Conservation (phyloP, 345 rosid species). For the Trapa bicornis region DNA sequence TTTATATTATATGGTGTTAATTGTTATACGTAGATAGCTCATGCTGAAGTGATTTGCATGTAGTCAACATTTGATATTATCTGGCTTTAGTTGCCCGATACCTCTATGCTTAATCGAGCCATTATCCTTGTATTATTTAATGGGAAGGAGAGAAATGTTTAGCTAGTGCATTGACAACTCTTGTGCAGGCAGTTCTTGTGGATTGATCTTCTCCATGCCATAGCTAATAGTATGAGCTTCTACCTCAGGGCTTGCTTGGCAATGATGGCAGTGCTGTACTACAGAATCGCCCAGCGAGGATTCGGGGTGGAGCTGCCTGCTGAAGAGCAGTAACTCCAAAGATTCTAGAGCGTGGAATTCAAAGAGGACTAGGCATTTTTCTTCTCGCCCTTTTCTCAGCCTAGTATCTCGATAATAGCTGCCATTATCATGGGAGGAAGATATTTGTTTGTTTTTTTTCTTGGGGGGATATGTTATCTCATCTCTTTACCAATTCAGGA, state of each 20-base stretch:
- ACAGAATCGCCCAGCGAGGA: conserved; percentile 80
- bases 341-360: neutral
- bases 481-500: no score
- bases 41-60: neutral
- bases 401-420: neutral
- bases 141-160: neutral
- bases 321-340: conserved; percentile 33
- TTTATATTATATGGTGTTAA: neutral
- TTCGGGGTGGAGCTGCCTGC: conserved; percentile 39
- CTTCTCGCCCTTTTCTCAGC: neutral
- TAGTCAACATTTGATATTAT: neutral
- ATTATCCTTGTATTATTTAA: neutral
- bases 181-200: neutral
- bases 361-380: neutral
- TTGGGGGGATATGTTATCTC: no score
- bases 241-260: conserved; percentile 94
- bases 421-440: neutral
- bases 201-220: neutral
- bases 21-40: neutral
- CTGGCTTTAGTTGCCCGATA: neutral
- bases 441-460: neutral
- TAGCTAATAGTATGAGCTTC: neutral
- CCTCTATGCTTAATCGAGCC: neutral
- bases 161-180: neutral
- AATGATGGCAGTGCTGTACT: conserved; percentile 88